Conservation (phyloP, 176 grass and related monocot genomes). For the Avena sativa region DNA sequence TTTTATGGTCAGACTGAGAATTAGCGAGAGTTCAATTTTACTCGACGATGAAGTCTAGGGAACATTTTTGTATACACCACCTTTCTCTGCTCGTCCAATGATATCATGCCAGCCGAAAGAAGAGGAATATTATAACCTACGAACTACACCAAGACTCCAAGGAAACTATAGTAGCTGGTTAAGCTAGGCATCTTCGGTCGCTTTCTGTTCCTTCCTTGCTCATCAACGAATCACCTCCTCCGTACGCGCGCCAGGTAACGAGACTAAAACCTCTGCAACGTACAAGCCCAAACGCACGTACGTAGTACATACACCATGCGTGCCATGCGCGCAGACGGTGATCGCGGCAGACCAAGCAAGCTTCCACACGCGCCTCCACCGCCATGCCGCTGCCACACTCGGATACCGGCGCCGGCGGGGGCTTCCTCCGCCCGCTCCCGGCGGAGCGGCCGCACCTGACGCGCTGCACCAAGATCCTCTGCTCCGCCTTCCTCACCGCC, state of each 20-base stretch:
- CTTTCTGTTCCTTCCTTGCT: slow-evolving; percentile 45
- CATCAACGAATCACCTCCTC: slow-evolving; percentile 56
- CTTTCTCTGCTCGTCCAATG: slow-evolving; percentile 1
- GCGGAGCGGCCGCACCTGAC: slow-evolving; percentile 48
- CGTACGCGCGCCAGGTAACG: slow-evolving; percentile 25
- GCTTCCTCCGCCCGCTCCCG: slow-evolving; percentile 12
- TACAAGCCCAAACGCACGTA: neutral
- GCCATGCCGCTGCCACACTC: neutral
- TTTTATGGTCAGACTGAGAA: too few species aligned
- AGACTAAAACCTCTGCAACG: slow-evolving; percentile 21
- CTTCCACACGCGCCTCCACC: neutral
- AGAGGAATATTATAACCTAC: slow-evolving; percentile 11
- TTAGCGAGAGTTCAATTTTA: too few species aligned
- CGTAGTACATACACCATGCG: neutral
- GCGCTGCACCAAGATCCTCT: slow-evolving; percentile 61
- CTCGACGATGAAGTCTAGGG: too few species aligned
- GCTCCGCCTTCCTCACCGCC: slow-evolving; percentile 63
- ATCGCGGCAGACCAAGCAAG: neutral
- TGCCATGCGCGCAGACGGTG: neutral
- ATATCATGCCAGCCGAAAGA: neutral
- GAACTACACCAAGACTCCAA: slow-evolving; percentile 1
- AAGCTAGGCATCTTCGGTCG: slow-evolving; percentile 3
- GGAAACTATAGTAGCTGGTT: neutral
- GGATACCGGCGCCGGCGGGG: slow-evolving; percentile 4
- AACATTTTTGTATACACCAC: neutral